Evolutionary conservation across 352 stramenopile species (phyloP), one percentile per base, ranked within the genome.

Genomic region (Globisporangium lucens): DNA sequence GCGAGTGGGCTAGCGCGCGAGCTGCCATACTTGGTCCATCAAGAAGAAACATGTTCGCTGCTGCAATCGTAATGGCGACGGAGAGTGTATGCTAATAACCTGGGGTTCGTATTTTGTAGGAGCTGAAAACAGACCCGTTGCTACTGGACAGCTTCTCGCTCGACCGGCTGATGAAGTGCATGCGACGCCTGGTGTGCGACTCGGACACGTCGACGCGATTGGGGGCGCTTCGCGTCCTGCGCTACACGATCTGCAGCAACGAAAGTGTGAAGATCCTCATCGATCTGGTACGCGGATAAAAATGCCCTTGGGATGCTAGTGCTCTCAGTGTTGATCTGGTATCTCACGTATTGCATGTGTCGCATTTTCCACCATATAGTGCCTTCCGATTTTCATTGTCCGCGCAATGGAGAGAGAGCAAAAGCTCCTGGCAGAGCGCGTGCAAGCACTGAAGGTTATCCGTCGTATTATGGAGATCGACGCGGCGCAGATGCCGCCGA

Each of bases 381-480:
- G 69, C 8, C 67, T 96, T n/a, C 82, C 85, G 1, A 69, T 97
- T 22, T 97, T 96, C 62, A 78, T 96, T 12, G 87, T 95, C 17
- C 77, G 89, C 3, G 87, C 87, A 4, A 78, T 97, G 68, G 89
- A 96, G 66, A 79, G 85, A n/a, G 90, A 97, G 65, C 81, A 94
- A 53, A 95, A 95, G 65, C 80, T 94, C 41, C 65, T 96, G 22
- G 80, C 85, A 0, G 90, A 97, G 70, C 82, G 90, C 22, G 79
- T 97, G 0, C 89, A 97, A 64, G 90, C 90, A 22, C 75, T 97
- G 5, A 97, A 97, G 63, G 83, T 96, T 8, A 85, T 93, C 38
- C 82, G 90, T 0, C 76, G 89, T 15, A 80, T 97, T 55, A 89
- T 95, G 73, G 87, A 97, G 51, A 91, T 96, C 63, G 89, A 97